Conservation (phyloP, 257 asterid genomes). For the Cinchona pubescens region DNA sequence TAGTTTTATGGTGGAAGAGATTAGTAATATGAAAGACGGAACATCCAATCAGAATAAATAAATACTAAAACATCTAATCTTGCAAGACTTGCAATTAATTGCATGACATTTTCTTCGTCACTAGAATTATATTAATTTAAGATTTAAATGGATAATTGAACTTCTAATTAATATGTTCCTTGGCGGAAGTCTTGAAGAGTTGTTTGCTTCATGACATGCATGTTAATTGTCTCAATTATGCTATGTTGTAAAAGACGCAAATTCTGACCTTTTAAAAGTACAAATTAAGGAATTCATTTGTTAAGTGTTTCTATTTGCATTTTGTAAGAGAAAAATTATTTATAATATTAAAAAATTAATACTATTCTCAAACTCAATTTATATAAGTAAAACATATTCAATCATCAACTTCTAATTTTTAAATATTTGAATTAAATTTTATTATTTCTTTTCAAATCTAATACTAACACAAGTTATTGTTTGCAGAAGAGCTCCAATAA, state of each 20-base stretch:
- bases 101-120: slow-evolving; percentile 26
- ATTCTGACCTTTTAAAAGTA: too few relatives aligned
- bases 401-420: too few relatives aligned
- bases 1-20: slow-evolving; percentile 19
- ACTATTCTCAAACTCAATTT: too few relatives aligned
- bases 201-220: slow-evolving; percentile 13
- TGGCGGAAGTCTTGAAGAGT: slow-evolving; percentile 9
- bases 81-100: slow-evolving; percentile 8
- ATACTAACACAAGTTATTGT: too few relatives aligned
- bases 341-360: too few relatives aligned
- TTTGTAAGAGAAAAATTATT: too few relatives aligned
- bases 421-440: too few relatives aligned
- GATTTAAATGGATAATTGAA: background rate
- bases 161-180: background rate
- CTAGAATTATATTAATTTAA: slow-evolving; percentile 5
- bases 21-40: background rate
- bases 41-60: slow-evolving; percentile 3
- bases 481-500: too few relatives aligned
- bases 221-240: background rate
- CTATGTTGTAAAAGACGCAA: background rate
- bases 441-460: too few relatives aligned
- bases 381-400: too few relatives aligned
- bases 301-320: slow-evolving; percentile 16
- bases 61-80: background rate
- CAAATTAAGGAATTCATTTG: slow-evolving; percentile 9